Base-by-base conservation (phyloP, 2,329 filamentous ascomycete species). In the Beauveria medogensis region DNA sequence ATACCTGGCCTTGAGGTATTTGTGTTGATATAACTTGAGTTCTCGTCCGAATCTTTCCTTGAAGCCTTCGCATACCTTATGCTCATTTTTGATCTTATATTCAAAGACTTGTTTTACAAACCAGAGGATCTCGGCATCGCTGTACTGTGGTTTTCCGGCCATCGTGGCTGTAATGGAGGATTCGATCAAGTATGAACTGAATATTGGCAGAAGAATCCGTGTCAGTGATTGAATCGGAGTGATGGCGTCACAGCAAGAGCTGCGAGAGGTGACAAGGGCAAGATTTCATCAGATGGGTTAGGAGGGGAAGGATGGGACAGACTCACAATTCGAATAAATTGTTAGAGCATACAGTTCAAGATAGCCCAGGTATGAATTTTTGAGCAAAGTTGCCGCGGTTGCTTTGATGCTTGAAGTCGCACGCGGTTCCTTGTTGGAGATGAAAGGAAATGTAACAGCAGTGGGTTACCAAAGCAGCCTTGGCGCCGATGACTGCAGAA, bases 111-210 rank as follows among this genome's bases (percentile, higher is more conserved):
- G 64, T 60, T 1, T 67, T 61, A 77, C 67, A 44, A 76, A 63
- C 64, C 71, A 76, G 51, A 65, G 63, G 48, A 77, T 73, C 64
- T 77, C 67, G 1, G 70, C 67, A 8, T 67, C 62, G 10, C 65
- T 69, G 65, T 77, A 77, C 43, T 69, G 67, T 5, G 70, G 66
- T 5, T 71, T 67, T 16, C 74, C 73, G 24, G 70, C 71, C 73
- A 75, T 75, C 9, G 24, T 44, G n/a, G 14, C 62, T 44, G 24
- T 30, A 28, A n/a, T 16, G 9, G 1, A 26, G 5, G 18, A 3
- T 26, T 46, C 3, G 10, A 59, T 18, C 6, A 14, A n/a, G 3
- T 3, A n/a, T 51, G 24, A 24, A 22, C 37, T 51, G 18, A 7
- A 8, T 18, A 24, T 43, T 24, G 22, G 2, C 2, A 34, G 47